These are phyloP conservation scores for Psophocarpus tetragonolobus DNA, from an alignment of 306 rosid species.

Conservation along the genomic window DNA sequence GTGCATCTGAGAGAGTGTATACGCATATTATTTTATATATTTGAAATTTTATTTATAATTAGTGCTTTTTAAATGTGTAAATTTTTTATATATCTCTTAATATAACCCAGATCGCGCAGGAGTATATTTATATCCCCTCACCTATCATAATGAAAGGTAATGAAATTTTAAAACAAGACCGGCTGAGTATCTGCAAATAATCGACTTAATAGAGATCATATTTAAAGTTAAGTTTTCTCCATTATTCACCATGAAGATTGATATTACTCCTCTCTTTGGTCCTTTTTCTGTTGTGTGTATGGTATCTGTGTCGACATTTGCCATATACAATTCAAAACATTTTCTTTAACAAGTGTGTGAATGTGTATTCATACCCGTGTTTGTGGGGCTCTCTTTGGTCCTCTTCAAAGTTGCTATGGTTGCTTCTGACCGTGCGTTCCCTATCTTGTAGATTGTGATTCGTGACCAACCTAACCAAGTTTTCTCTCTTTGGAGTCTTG, in stretches of 20 bases:
- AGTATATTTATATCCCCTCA: no score
- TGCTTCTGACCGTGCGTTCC: background rate
- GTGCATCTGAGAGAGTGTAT: no score
- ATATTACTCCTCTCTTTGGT: background rate
- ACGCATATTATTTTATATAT: no score
- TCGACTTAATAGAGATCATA: no score
- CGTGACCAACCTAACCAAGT: background rate
- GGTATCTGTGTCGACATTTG: background rate
- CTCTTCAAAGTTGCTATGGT: background rate
- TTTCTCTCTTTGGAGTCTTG: conserved; percentile 9
- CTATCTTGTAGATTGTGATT: background rate
- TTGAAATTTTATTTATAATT: no score
- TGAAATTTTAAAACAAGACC: no score
- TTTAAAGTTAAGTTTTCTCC: no score
- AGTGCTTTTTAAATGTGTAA: no score
- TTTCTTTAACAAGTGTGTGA: background rate
- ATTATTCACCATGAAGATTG: background rate
- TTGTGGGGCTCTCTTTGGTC: conserved; percentile 34
- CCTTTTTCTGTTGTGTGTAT: background rate
- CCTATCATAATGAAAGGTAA: no score
- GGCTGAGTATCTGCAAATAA: no score
- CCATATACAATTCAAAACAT: background rate
- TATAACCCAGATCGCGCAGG: no score
- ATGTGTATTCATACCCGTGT: background rate
- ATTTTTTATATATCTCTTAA: no score